Base-by-base conservation (phyloP, 2,329 filamentous ascomycete species). In the Phyllosticta ampelicida region DNA sequence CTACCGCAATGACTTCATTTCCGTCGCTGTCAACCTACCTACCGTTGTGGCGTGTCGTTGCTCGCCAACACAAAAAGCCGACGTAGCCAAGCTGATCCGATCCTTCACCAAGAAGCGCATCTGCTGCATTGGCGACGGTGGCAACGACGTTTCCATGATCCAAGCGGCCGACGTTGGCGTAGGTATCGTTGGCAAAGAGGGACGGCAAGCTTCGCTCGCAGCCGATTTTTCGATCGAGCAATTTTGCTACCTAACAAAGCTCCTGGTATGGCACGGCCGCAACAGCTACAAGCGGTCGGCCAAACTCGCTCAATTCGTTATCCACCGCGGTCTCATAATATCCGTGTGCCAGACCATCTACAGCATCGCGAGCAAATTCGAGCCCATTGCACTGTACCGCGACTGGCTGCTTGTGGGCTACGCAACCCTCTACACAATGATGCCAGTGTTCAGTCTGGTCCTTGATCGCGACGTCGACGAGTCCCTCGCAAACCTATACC, bases 71-170 rank as follows among this genome's bases (percentile, higher is more conserved):
- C 94, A 99, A 68, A 99, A 99, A 73, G 95, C 94, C 49, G 92
- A 97, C 66, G 81, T 99, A 48, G 94, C 95, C 9, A 85, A 83
- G 64, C 81, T 97, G 53, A 99, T 99, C 74, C 89, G 91, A 61
- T 83, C 87, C 54, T 86, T 89, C 73, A 99, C 94, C 19, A 90
- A 89, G 72, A 97, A 97, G 73, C 87, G 95, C 13, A 89, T 97
- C 16, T 96, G 91, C 74, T 97, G 94, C 69, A 99, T 99, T 64
- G 94, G 94, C 44, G 94, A 99, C 68, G 94, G 94, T 63, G 94
- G 95, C 65, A 99, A 99, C 73, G 95, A 99, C 70, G 94, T 99
- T 5, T 92, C 87, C 64, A 99, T 99, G 94, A 99, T 99, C 65
- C 94, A 97, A 77, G 92, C 94, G 8, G 94, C 95, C 0, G 94